Base-by-base conservation (phyloP, 129 eudicot species). In the Flaveria trinervia region DNA sequence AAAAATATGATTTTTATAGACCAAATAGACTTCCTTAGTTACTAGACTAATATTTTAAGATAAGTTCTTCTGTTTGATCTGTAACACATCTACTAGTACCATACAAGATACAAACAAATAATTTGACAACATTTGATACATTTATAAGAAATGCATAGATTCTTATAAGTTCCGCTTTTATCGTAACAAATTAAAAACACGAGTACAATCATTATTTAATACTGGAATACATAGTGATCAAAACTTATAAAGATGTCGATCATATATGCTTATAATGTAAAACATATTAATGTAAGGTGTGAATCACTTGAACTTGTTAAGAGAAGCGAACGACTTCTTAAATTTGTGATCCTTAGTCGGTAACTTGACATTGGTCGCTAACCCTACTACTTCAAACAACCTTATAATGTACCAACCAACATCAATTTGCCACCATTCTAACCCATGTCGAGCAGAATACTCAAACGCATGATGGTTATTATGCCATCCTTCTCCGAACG, bases 401-500 rank as follows among this genome's bases (percentile, higher is more conserved):
- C 36, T 60, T 23, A 60, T 60, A 10, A 60, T 11, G 12, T 60
- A 69, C 30, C 55, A 73, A 60, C 69, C 39, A 20, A 60, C 50
- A 1, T 60, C 66, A 25, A 60, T 60, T 60, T 60, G 66, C 66
- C 66, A 60, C 41, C 66, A 60, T 25, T 60, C 39, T 25, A 60
- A 60, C 41, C 66, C 66, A 60, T 23, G 39, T 23, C 66, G 41
- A 60, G 66, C 66, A 20, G 66, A 60, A 16, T 51, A 15, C 20
- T 51, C 57, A 51, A 51, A 51, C 8, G 57, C 57, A 1, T 51
- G 57, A 3, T 60, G 66, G 23, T 60, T 60, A 25, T 60, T 60
- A 60, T 60, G 66, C 66, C 66, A 60, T 36, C 66, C 66, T 60
- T 60, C 66, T 60, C 66, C 66, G 25, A 60, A 60, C 11, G 39